Percentiles rank a stretch among this genome's conserved stretches.
phyloP scores from a whole-genome alignment of 1,139 yeast genomes.

The Pichia sp. region DNA sequence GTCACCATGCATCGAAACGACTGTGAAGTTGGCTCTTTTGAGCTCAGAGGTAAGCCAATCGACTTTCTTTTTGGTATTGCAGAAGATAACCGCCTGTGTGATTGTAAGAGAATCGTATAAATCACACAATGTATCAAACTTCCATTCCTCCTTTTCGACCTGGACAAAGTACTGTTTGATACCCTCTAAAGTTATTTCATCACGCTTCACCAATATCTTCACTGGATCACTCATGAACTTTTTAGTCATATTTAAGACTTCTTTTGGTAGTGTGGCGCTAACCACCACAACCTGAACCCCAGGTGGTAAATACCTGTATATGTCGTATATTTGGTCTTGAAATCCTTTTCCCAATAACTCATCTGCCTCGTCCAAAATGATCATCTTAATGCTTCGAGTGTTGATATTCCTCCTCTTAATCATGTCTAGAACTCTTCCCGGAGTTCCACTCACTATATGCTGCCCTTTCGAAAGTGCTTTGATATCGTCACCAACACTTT shows the following conservation, averaged over 20 bases:
- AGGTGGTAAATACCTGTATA: constrained; percentile 74
- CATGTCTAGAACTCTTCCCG: constrained; percentile 90
- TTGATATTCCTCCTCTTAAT: constrained; percentile 67
- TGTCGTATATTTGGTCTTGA: constrained; percentile 87
- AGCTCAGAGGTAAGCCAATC: constrained; percentile 85
- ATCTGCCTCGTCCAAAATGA: constrained; percentile 92
- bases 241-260: constrained; percentile 78
- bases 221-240: constrained; percentile 91
- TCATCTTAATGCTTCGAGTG: constrained; percentile 71
- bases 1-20: constrained; percentile 94
- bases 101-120: constrained; percentile 89
- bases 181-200: constrained; percentile 84
- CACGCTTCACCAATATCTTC: constrained; percentile 83
- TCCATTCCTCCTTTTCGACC: constrained; percentile 92
- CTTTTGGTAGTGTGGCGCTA: constrained; percentile 85
- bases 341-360: constrained; percentile 87
- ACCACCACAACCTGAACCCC: constrained; percentile 89
- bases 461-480: constrained; percentile 71
- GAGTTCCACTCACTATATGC: constrained; percentile 95
- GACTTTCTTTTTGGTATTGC: constrained; percentile 88
- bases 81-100: constrained; percentile 93
- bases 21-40: constrained; percentile 78
- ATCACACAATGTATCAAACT: constrained; percentile 90
- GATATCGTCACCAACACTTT: constrained; percentile 74
- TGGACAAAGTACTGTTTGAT: constrained; percentile 83